These are phyloP conservation scores for Fonsecaea multimorphosa DNA, from an alignment of 2,329 filamentous ascomycete genomes.

Conservation along the genomic window DNA sequence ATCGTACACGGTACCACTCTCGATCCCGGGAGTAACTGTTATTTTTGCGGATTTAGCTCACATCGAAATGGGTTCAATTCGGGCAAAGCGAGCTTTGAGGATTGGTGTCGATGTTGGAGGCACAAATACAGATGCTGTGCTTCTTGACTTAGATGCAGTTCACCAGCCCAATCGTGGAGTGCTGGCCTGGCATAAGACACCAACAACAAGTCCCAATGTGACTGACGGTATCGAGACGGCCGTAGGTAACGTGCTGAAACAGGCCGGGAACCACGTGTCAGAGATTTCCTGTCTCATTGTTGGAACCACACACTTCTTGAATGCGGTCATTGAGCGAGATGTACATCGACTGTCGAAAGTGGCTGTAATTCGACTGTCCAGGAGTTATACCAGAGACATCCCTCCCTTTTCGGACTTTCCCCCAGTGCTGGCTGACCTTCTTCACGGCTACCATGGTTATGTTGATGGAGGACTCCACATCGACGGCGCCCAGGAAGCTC, in stretches of 20 bases:
- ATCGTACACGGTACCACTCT: not conserved
- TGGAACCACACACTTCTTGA: conserved; percentile 61
- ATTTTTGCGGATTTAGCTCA: not conserved
- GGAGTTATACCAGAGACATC: conserved; percentile 25
- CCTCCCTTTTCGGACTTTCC: conserved; percentile 60
- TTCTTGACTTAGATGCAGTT: conserved; percentile 31
- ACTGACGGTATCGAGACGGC: conserved; percentile 50
- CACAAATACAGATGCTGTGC: conserved; percentile 33
- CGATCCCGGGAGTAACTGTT: not conserved
- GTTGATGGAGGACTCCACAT: conserved; percentile 59
- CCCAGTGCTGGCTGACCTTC: conserved; percentile 50
- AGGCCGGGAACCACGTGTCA: conserved; percentile 45
- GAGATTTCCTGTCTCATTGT: conserved; percentile 54
- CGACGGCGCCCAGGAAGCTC: conserved; percentile 55
- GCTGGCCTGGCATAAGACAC: conserved; percentile 46
- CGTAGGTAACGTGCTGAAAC: conserved; percentile 47
- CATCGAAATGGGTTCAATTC: conserved; percentile 14
- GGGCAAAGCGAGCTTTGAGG: conserved; percentile 17
- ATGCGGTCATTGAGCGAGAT: conserved; percentile 58
- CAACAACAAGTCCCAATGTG: conserved; percentile 49
- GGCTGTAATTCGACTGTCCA: conserved; percentile 56
- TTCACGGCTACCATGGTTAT: conserved; percentile 55
- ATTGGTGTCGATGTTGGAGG: conserved; percentile 43
- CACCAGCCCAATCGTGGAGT: conserved; percentile 39
- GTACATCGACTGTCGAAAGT: conserved; percentile 57